A percentile compares a stretch with the other conserved stretches of the same genome.
These are phyloP conservation scores for Tricladium varicosporioides DNA, from an alignment of 2,329 filamentous ascomycete species.

Conservation along the genomic window DNA sequence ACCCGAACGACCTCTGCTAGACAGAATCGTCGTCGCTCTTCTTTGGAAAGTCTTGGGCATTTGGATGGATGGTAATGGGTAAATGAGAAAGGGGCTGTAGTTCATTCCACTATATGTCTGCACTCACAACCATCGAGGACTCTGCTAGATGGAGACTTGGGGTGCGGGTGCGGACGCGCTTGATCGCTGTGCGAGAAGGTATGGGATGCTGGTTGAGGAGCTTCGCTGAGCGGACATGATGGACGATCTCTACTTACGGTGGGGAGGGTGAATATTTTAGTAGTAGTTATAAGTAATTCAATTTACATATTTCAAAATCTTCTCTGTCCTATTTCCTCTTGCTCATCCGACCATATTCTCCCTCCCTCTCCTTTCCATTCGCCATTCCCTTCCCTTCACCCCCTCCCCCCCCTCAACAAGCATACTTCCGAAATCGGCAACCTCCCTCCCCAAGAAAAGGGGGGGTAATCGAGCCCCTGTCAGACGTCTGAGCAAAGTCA, in stretches of 20 bases:
- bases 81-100: background rate
- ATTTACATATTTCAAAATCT: background rate
- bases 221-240: too few species aligned
- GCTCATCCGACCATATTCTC: background rate
- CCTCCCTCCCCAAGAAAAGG: background rate
- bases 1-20: background rate
- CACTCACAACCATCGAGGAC: background rate
- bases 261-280: background rate
- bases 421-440: too few species aligned
- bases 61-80: background rate
- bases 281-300: background rate
- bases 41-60: background rate
- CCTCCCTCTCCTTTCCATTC: background rate
- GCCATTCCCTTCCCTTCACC: too few species aligned
- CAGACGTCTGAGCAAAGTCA: background rate
- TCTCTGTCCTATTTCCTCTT: background rate
- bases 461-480: background rate
- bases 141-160: background rate
- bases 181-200: background rate
- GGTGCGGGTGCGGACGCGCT: background rate
- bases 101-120: background rate
- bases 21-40: background rate
- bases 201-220: background rate
- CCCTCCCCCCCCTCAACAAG: too few species aligned
- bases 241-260: background rate